These are phyloP conservation scores for Ulmus americana DNA, from an alignment of 331 rosid genomes.

Conservation along the genomic window DNA sequence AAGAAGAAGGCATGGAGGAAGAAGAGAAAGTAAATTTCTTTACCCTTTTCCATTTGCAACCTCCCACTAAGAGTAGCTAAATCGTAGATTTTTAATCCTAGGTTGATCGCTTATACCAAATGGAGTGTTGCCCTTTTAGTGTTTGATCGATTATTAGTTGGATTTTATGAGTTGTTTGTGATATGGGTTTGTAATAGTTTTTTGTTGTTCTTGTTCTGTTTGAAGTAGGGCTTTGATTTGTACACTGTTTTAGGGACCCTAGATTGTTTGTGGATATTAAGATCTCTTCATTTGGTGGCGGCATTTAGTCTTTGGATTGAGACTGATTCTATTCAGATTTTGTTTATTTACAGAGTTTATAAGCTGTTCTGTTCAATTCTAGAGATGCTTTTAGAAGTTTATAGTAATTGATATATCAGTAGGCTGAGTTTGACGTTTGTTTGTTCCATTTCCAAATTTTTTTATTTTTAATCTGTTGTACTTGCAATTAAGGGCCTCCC, in stretches of 20 bases:
- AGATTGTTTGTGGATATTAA: background rate
- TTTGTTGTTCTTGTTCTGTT: too few species aligned
- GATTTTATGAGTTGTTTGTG: background rate
- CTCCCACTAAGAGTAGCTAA: too few species aligned
- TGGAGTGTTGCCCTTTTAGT: background rate
- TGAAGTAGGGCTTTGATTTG: background rate
- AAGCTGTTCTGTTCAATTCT: background rate
- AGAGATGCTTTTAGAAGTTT: background rate
- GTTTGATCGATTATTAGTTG: background rate
- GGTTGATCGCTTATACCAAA: background rate
- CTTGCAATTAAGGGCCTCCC: too few species aligned
- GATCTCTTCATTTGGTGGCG: background rate
- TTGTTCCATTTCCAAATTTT: too few species aligned
- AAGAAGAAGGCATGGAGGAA: constrained; percentile 41
- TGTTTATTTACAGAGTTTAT: background rate
- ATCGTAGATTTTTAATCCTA: too few species aligned
- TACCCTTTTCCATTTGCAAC: too few species aligned
- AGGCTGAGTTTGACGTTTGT: background rate
- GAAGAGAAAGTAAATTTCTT: constrained; percentile 28
- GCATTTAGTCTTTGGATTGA: background rate
- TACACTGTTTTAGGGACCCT: background rate
- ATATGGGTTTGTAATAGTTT: background rate
- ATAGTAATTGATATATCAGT: background rate
- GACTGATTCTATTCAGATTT: background rate
- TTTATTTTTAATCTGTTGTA: too few species aligned